A percentile compares a stretch with the other conserved stretches of the same genome.
These are phyloP conservation scores for Kockiozyma suomiensis DNA, from an alignment of 805 yeast genomes.

Conservation along the genomic window DNA sequence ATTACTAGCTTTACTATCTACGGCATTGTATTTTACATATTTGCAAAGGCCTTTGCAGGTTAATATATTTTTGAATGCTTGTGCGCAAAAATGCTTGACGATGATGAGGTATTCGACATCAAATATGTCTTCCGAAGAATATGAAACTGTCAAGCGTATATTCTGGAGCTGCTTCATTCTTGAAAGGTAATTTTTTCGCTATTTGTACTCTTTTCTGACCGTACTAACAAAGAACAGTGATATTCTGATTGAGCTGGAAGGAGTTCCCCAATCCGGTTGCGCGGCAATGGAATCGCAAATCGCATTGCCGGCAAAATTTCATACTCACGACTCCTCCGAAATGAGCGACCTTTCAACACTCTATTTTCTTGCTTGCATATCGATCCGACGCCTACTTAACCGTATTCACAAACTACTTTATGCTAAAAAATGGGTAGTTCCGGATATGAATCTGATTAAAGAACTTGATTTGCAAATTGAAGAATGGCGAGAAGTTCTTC, in stretches of 20 bases:
- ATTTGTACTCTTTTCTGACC: not conserved
- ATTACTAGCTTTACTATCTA: not conserved
- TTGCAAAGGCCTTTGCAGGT: not conserved
- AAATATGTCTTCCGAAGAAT: not conserved
- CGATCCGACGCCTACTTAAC: constrained; percentile 32
- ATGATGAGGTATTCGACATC: not conserved
- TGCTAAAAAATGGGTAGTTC: not conserved
- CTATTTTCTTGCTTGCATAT: constrained; percentile 31
- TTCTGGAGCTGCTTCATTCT: not conserved
- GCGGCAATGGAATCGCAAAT: constrained; percentile 20
- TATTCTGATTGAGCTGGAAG: constrained; percentile 25
- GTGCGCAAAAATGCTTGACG: not conserved
- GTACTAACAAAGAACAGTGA: not conserved
- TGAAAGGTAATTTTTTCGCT: not conserved
- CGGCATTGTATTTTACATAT: not conserved
- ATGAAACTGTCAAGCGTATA: not conserved
- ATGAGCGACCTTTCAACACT: constrained; percentile 20
- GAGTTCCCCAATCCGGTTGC: constrained; percentile 29
- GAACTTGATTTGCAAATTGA: constrained; percentile 31
- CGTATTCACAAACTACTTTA: constrained; percentile 22
- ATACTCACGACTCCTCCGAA: constrained; percentile 21
- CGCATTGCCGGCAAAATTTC: constrained; percentile 18
- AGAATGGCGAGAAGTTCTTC: constrained; percentile 30
- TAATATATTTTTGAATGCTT: not conserved
- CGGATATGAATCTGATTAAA: constrained; percentile 17